These are phyloP conservation scores for Eucalyptus virginea DNA, from an alignment of 345 rosid genomes.

Conservation along the genomic window DNA sequence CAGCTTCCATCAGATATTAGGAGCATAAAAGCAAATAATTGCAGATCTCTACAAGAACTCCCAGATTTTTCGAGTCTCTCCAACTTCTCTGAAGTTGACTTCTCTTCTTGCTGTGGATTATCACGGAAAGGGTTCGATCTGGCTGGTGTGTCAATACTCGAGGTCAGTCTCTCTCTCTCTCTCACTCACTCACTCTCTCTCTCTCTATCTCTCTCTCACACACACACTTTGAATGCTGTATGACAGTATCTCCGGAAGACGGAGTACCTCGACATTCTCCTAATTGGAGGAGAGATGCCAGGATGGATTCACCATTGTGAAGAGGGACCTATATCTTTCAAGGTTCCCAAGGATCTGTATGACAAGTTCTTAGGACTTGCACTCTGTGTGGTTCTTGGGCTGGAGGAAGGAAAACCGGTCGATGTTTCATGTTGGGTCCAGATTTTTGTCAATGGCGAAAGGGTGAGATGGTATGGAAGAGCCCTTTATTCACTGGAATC, in stretches of 20 bases:
- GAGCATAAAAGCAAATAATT: fast-evolving
- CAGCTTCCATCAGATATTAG: neutral
- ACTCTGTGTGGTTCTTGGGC: neutral
- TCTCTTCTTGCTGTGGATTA: neutral
- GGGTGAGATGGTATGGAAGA: no score
- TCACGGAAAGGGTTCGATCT: neutral
- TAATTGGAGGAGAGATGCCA: neutral
- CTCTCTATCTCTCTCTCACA: neutral
- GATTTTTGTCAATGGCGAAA: no score
- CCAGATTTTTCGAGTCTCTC: neutral
- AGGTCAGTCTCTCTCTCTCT: neutral
- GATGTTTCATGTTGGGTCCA: fast-evolving
- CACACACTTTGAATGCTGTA: neutral
- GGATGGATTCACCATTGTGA: neutral
- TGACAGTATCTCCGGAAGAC: neutral
- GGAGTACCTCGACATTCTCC: fast-evolving
- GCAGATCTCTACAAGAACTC: neutral
- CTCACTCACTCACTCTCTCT: no score
- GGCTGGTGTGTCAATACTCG: neutral
- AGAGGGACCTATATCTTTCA: neutral
- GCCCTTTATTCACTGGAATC: neutral
- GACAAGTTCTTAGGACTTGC: neutral
- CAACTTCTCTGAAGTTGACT: neutral
- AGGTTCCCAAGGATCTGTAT: neutral
- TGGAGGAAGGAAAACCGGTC: neutral